Evolutionary conservation across 768 basidiomycete species (phyloP).

Genomic region (Tephrocybe sp.): DNA sequence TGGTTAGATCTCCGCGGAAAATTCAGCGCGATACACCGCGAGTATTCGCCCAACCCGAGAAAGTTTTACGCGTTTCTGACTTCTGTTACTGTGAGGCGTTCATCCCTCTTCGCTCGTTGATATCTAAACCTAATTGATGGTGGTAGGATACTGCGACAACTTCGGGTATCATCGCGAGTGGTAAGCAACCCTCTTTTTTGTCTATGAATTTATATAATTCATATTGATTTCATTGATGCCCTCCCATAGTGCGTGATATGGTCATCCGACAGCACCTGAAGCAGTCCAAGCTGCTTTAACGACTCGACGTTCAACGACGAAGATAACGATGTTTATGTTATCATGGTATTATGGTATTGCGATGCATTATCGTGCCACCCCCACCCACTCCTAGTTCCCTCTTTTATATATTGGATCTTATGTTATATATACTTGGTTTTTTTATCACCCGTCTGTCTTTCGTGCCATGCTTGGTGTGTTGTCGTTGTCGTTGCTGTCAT

Average conservation of each 20-base stretch:
- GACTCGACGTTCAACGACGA: too few relatives aligned
- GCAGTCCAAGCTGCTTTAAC: conserved; percentile 66
- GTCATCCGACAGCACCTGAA: conserved; percentile 78
- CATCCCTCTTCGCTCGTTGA: neutral
- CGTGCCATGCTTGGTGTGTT: too few relatives aligned
- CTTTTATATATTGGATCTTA: too few relatives aligned
- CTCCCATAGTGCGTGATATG: conserved; percentile 84
- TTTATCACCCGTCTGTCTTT: too few relatives aligned
- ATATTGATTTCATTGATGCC: neutral
- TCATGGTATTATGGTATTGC: too few relatives aligned
- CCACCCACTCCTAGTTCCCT: too few relatives aligned
- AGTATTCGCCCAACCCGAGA: conserved; percentile 50
- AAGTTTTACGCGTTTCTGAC: conserved; percentile 63
- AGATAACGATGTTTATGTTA: too few relatives aligned
- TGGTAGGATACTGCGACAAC: conserved; percentile 65
- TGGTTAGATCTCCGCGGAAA: conserved; percentile 41
- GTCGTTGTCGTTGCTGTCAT: too few relatives aligned
- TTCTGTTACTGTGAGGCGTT: conserved; percentile 48
- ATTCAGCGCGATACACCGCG: conserved; percentile 55
- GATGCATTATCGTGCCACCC: too few relatives aligned
- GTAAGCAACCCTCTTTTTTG: conserved; percentile 23
- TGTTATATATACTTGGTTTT: too few relatives aligned
- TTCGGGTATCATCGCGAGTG: conserved; percentile 49
- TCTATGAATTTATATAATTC: neutral
- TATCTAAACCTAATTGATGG: too few relatives aligned